Base-by-base conservation (phyloP, 2,329 filamentous ascomycete genomes). In the Ploettnerulaceae sp. region DNA sequence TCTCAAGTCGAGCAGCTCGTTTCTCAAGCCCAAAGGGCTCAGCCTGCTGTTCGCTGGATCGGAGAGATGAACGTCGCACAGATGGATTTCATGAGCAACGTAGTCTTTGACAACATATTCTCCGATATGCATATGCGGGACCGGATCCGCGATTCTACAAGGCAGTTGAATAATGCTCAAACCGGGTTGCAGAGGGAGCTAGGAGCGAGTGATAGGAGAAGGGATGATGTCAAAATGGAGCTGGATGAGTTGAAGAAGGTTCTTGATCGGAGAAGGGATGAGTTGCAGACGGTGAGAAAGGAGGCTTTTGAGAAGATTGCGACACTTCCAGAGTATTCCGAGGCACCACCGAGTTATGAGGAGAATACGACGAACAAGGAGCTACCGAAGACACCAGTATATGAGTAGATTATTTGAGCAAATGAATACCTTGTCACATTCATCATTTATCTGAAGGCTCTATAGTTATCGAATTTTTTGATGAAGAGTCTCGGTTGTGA, bases 101-200 rank as follows among this genome's bases (percentile, higher is more conserved):
- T 78, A 2, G 65, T 77, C n/a, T 77, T 77, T 53, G 72, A 78
- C 55, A 77, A 76, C 39, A 69, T 76, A 47, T 74, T 75, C 55
- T 69, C 67, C 7, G 74, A 78, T 47, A 69, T 73, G 64, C 66
- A 67, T 2, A 75, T 77, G 59, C 73, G 74, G 50, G 66, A 74
- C 9, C 69, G 75, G 59, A 73, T 80, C 49, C 70, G 74, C 55
- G 58, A 65, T 12, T 71, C 68, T 4, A 20, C 35, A 20, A 22
- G 17, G 3, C 62, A 66, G 31, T 44, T 43, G 20, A 65, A 71
- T 48, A 62, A 69, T 2, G 53, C 66, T 6, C 57, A 61, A 15
- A 48, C 59, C 0, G 63, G 57, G 4, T 40, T 73, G 14, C 48
- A 57, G 5, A 48, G 54, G 8, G 64, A 71, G 42, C 37, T 65